Evolutionary conservation across 1,284 basidiomycete species (phyloP).

Genomic region (Ganoderma resinaceum): DNA sequence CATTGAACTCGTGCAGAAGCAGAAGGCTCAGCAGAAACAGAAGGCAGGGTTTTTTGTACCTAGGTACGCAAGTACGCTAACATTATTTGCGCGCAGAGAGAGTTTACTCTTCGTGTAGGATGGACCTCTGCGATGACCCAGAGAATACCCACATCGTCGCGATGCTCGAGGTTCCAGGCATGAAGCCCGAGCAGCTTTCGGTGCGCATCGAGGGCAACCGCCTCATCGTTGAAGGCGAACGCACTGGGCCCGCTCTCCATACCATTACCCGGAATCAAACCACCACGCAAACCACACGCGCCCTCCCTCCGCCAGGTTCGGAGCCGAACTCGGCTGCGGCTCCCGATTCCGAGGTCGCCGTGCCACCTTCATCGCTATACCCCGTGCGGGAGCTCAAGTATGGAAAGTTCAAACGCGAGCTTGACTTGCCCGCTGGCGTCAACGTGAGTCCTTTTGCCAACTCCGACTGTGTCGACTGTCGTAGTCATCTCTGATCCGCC

Average conservation of each 20-base stretch:
- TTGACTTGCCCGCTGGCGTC: slow-evolving; percentile 54
- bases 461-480: no score
- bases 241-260: slow-evolving; percentile 38
- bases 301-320: background rate
- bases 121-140: slow-evolving; percentile 60
- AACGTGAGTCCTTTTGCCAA: slow-evolving; percentile 55
- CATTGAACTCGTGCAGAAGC: slow-evolving; percentile 18
- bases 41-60: slow-evolving; percentile 18
- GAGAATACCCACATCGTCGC: slow-evolving; percentile 48
- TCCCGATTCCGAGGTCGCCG: slow-evolving; percentile 10
- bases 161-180: slow-evolving; percentile 63
- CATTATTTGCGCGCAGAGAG: background rate
- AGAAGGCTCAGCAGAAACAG: slow-evolving; percentile 15
- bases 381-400: slow-evolving; percentile 58
- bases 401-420: slow-evolving; percentile 54
- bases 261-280: background rate
- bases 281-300: background rate
- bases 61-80: slow-evolving; percentile 16
- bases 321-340: slow-evolving; percentile 2
- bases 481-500: slow-evolving; percentile 1
- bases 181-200: slow-evolving; percentile 54
- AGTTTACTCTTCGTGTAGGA: slow-evolving; percentile 43
- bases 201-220: slow-evolving; percentile 50
- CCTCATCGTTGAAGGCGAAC: slow-evolving; percentile 55
- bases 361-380: slow-evolving; percentile 24